Conservation (phyloP, 306 rosid species). For the Fragaria vesca region DNA sequence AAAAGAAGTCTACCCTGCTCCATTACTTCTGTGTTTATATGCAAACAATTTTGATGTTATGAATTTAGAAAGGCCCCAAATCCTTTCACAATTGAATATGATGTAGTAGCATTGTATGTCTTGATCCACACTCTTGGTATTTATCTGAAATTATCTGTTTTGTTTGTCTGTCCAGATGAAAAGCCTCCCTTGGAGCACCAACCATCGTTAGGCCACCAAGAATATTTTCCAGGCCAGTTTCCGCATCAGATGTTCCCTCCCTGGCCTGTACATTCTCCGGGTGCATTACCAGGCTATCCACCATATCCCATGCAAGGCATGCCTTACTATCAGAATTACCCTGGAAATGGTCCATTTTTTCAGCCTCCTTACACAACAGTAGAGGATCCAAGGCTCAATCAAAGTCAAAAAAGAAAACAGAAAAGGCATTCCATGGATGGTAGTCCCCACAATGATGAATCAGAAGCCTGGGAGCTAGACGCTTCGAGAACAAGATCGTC, state of each 20-base stretch:
- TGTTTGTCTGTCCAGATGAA: conserved; percentile 52
- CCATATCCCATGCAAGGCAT: conserved; percentile 93
- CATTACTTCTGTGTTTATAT: not conserved
- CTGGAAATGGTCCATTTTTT: conserved; percentile 64
- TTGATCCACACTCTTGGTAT: not conserved
- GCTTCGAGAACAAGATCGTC: conserved; percentile 46
- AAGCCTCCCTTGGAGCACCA: conserved; percentile 56
- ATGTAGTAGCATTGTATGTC: conserved; percentile 7
- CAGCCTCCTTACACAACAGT: conserved; percentile 68
- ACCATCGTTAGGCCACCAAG: conserved; percentile 58
- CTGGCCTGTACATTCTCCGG: conserved; percentile 91
- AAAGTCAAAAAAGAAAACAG: conserved; percentile 53
- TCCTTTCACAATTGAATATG: not conserved
- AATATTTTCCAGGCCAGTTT: conserved; percentile 79
- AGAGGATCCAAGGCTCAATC: conserved; percentile 59
- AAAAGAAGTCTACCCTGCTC: not conserved
- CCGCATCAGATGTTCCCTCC: conserved; percentile 87
- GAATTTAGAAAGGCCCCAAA: conserved; percentile 2
- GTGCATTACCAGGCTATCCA: conserved; percentile 68
- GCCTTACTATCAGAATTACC: conserved; percentile 82
- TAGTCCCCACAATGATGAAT: conserved; percentile 54
- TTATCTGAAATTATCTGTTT: conserved; percentile 19
- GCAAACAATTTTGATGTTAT: not conserved
- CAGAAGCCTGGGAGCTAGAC: conserved; percentile 57
- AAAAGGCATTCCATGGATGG: conserved; percentile 87